Evolutionary conservation across 2,329 filamentous ascomycete genomes (phyloP), one percentile per base, ranked within the genome.

Genomic region (Harringtonia aguacate): DNA sequence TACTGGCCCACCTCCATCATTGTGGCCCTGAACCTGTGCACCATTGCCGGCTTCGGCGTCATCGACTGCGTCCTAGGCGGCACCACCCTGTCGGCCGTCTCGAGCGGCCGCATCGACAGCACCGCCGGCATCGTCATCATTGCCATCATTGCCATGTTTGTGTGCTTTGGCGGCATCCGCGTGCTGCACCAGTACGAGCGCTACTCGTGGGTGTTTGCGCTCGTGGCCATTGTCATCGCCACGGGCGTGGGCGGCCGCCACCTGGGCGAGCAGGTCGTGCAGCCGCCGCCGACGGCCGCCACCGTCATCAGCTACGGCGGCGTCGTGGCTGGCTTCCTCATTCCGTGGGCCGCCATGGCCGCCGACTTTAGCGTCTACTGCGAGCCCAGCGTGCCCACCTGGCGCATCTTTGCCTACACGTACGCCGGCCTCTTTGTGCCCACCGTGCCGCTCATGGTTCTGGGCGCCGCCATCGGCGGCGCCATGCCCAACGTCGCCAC

Each of bases 401-500:
- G 8, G 29, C 39, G 33, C 20, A 63, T 80, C 46, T 77, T 78
- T 44, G 46, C 62, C 4, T 81, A 81, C 53, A 70, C 67, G 2
- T 81, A 77, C 54, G 52, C 66, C 13, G 78, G 79, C 10, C 66
- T 79, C 3, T 57, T 67, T 8, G 50, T 73, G 6, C 75, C 77
- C 0, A 75, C 74, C 0, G 63, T 77, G 31, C 64, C 74, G 0
- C 66, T 82, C 41, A 80, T 83, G 75, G 67, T 66, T 1, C 68
- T 82, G 1, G 79, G 79, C 8, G 74, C 77, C 10, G 77, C 78
- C n/a, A 78, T 83, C 36, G 76, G 70, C 17, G 76, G 75, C 8
- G 76, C 76, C 27, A 66, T 77, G 1, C 63, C 69, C 21, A 75
- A 70, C 49, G 64, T 73, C 2, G 66, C 72, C 0, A 58, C 60